Evolutionary conservation across 2,329 filamentous ascomycete species (phyloP), one percentile per base, ranked within the genome.

Genomic region (Orbilia ellipsospora): DNA sequence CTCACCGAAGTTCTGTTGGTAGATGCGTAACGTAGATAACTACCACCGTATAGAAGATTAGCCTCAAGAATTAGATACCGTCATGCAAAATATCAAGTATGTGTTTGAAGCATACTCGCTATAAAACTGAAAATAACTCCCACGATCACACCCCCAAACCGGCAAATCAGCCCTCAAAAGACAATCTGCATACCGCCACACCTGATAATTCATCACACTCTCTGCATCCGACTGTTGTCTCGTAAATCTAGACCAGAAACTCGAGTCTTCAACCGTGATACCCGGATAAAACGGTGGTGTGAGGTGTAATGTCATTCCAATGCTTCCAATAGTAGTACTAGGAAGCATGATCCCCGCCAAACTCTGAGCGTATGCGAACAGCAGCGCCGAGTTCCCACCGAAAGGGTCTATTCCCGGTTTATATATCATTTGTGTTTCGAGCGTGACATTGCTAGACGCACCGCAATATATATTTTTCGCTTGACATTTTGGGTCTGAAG

Each of bases 41-140:
- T 66, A 51, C n/a, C 23, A 2, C 23, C 23, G 23, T 23, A 23
- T 23, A 16, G 2, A 20, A 26, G 16, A 12, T 16, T 16, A 36
- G 54, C 18, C n/a, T 23, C 23, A 23, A 23, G 2, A 2, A 2
- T 23, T 4, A 23, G 4, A 23, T 23, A 2, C 23, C 23, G 4
- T 23, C 2, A 23, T 23, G 4, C 23, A 23, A 23, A 2, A 23
- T n/a, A n/a, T n/a, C n/a, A n/a, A n/a, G n/a, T n/a, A 23, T 23
- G 4, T 23, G 23, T 23, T 23, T 4, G 8, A 15, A 36, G 28
- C 66, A 15, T 63, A 70, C 66, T 63, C 59, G 40, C 23, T 26
- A 57, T 70, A 70, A 44, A 63, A 70, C 18, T 63, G 50, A 57
- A 70, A 70, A 59, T 70, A 70, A n/a, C 66, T 63, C 7, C 66